Base-by-base conservation (phyloP, 1,284 basidiomycete species). In the Leucoagaricus sp. region DNA sequence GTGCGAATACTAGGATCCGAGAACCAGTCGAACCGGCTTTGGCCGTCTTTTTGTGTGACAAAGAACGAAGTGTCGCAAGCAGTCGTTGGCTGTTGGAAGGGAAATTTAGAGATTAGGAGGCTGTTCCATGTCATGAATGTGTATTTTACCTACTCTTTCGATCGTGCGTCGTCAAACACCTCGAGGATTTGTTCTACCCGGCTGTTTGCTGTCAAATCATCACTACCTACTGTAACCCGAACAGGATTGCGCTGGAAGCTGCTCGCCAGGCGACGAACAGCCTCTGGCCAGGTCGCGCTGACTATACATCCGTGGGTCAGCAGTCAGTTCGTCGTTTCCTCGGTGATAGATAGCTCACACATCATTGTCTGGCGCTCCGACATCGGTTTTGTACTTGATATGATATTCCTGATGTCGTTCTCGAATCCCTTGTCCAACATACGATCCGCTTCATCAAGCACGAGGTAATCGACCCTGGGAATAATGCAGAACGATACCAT, bases 391-490 rank as follows among this genome's bases (percentile, higher is more conserved):
- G 89, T 88, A 65, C 85, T 80, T 7, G 85, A 87, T 60, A 99
- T 96, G 67, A 99, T 99, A 57, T 83, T 84, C 49, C 94, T 82
- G 62, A 99, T 98, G 71, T 99, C 97, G 66, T 98, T 97, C 76
- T 99, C 97, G 72, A 99, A 99, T 0, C 97, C 97, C 67, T 92
- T 95, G 72, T 99, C 97, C 48, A 99, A 80, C 96, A 99, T 98
- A 46, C 96, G 84, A 75, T 99, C 96, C 1, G 96, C 96, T 75
- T 99, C 96, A 68, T 99, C 97, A 40, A 99, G 77, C 0, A 98
- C 96, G 15, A 98, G 80, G 77, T 96, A 98, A 49, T 86, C 81
- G 25, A 98, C 94, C 40, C 91, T 89, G 61, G 41, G 34, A 54
- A 45, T 25, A n/a, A 15, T 19, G 8, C n/a, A 15, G 17, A 3